Evolutionary conservation across 1,284 basidiomycete genomes (phyloP), one percentile per base, ranked within the genome.

Genomic region (Rhodotorula sp.): DNA sequence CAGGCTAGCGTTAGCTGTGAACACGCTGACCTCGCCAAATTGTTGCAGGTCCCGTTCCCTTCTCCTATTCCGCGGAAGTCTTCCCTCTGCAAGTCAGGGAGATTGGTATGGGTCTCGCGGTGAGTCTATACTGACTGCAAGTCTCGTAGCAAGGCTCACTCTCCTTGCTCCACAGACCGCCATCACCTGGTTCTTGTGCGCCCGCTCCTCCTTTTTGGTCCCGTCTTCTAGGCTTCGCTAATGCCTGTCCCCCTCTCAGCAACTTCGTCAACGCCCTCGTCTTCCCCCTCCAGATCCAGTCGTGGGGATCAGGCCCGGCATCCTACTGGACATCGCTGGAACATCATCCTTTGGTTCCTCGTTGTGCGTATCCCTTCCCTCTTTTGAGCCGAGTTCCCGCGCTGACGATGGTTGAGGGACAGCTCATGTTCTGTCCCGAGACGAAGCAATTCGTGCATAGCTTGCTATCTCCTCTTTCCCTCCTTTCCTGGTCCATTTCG

Each of bases 101-200:
- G 74, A 77, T 82, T 54, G 84, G 83, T 11, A 84, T 84, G 84
- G 61, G 76, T 22, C 87, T 84, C 82, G 86, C 75, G 1, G 53
- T 54, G 24, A 30, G 29, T 32, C 7, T 30, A 20, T 17, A 29
- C 15, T 17, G 30, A 64, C 59, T 24, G 48, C 59, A 8, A 32
- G 22, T 2, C 10, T 24, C 7, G 30, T 32, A 20, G 8, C 54
- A 6, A 24, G 24, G 15, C 34, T 55, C 8, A 39, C 54, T 22
- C 30, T n/a, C 34, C 24, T 11, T 24, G 5, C 32, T 24, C 9
- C 22, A 27, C 56, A 34, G 56, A 63, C 85, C 19, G 85, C 86
- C 7, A 81, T 84, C 0, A 85, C 84, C 1, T 83, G 70, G 70
- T 17, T 59, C 29, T 71, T 68, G 39, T 44, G 39, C 39, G 39